Percentiles rank a stretch among this genome's conserved stretches.
phyloP scores from a whole-genome alignment of 352 stramenopile species.

The Phytophthora fragariae region DNA sequence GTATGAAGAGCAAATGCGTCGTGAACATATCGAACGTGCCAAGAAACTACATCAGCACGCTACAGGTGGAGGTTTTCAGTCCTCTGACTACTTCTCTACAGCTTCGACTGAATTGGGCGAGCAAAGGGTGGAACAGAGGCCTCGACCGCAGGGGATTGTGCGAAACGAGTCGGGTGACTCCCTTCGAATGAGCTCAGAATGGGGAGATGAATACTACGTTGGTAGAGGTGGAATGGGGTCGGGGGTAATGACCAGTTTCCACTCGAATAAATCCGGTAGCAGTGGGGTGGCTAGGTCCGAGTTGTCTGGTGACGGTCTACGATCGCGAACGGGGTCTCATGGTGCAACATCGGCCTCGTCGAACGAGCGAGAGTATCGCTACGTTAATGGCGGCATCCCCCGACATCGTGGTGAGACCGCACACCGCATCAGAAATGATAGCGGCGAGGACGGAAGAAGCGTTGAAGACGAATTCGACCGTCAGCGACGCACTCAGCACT shows the following conservation, averaged over 20 bases:
- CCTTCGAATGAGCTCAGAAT: slow-evolving; percentile 55
- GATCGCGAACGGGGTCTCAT: slow-evolving; percentile 28
- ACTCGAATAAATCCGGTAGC: slow-evolving; percentile 26
- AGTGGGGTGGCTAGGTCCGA: slow-evolving; percentile 20
- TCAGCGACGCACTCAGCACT: slow-evolving; percentile 36
- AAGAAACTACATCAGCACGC: slow-evolving; percentile 38
- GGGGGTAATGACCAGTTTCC: slow-evolving; percentile 29
- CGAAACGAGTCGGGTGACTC: slow-evolving; percentile 44
- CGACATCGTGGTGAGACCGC: slow-evolving; percentile 13
- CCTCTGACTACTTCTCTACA: slow-evolving; percentile 1
- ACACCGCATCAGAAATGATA: slow-evolving; percentile 15
- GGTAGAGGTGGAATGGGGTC: slow-evolving; percentile 1
- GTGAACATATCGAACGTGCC: slow-evolving; percentile 31
- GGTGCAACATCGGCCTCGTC: neutral
- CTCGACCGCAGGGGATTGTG: slow-evolving; percentile 26
- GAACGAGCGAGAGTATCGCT: slow-evolving; percentile 16
- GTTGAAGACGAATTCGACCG: slow-evolving; percentile 16
- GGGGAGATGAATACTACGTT: slow-evolving; percentile 39
- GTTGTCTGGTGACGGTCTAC: slow-evolving; percentile 37
- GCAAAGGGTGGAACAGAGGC: slow-evolving; percentile 17
- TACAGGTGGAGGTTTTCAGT: neutral
- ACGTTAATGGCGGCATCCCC: slow-evolving; percentile 23
- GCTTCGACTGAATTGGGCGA: slow-evolving; percentile 9
- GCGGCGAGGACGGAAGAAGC: slow-evolving; percentile 14
- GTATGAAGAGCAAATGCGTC: slow-evolving; percentile 32